Base-by-base conservation (phyloP, 2,329 filamentous ascomycete genomes). In the Piedraia hortae region DNA sequence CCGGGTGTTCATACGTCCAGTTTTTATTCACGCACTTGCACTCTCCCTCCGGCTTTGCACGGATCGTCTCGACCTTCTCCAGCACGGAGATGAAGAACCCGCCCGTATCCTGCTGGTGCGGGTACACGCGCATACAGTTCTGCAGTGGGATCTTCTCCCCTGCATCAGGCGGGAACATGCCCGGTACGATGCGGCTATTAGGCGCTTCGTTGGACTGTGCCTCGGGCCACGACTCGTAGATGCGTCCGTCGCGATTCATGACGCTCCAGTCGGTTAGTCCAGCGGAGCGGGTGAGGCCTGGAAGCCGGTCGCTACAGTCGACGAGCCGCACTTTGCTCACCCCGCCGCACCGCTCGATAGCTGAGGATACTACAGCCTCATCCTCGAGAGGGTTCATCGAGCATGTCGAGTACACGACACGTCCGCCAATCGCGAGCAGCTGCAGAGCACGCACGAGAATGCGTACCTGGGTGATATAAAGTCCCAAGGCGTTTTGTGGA, bases 371-470 rank as follows among this genome's bases (percentile, higher is more conserved):
- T 9, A 93, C 78, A 4, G 85, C 70, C 48, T 97, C 85, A 39
- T 97, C 90, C 53, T 97, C 85, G 13, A 93, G 65, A 0, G 85
- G 85, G 48, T 97, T 97, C 73, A 97, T 77, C 46, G 78, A 91
- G 57, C 85, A 97, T 10, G 85, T 97, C 3, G 82, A 93, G 51
- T 93, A 97, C 23, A 97, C 82, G 13, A 93, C 74, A 30, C 80
- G 65, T 22, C 85, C 85, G 18, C 85, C 82, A 25, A 77, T 71
- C 54, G 91, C 93, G 33, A 97, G 62, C 66, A 97, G 77, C 49
- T 93, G 82, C 22, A 97, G 56, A 14, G 85, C 75, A 29, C 85
- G 69, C 25, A 89, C 73, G 21, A 97, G 54, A 34, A 97, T 97
- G 20, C 82, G 61, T 19, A 77, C 60, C 47, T 97, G 85, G 2